phyloP scores from a whole-genome alignment of 2,329 filamentous ascomycete species.

The Diplodia sapinea region DNA sequence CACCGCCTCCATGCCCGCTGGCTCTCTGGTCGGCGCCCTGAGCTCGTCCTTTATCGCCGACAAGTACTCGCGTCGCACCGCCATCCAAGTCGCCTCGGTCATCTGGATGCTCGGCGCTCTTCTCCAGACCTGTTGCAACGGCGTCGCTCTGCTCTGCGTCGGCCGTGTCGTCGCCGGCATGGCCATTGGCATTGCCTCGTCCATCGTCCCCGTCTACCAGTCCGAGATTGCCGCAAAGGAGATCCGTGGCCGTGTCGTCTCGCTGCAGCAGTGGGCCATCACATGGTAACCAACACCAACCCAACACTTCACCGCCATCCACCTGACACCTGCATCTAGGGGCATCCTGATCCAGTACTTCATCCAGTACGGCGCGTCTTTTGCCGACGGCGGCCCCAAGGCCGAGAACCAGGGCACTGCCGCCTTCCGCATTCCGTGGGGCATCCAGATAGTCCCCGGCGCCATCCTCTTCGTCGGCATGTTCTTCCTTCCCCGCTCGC shows the following conservation, averaged over 20 bases:
- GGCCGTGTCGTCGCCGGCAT: conserved; percentile 83
- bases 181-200: conserved; percentile 85
- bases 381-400: conserved; percentile 48
- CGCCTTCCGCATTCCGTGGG: conserved; percentile 68
- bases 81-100: conserved; percentile 44
- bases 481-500: conserved; percentile 65
- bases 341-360: conserved; percentile 71
- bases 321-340: not conserved
- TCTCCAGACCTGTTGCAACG: conserved; percentile 34
- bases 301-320: too few relatives aligned
- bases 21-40: conserved; percentile 47
- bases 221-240: conserved; percentile 72
- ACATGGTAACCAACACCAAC: conserved; percentile 55
- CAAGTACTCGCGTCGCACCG: conserved; percentile 43
- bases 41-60: conserved; percentile 47
- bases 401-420: conserved; percentile 52
- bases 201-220: conserved; percentile 92
- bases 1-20: conserved; percentile 48
- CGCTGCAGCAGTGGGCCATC: conserved; percentile 72
- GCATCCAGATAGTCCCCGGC: conserved; percentile 56
- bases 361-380: conserved; percentile 63
- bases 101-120: conserved; percentile 47
- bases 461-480: conserved; percentile 52
- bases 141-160: conserved; percentile 49
- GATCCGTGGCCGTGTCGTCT: conserved; percentile 63